phyloP scores from a whole-genome alignment of 2,329 filamentous ascomycete genomes.

The Epichloe aotearoae region DNA sequence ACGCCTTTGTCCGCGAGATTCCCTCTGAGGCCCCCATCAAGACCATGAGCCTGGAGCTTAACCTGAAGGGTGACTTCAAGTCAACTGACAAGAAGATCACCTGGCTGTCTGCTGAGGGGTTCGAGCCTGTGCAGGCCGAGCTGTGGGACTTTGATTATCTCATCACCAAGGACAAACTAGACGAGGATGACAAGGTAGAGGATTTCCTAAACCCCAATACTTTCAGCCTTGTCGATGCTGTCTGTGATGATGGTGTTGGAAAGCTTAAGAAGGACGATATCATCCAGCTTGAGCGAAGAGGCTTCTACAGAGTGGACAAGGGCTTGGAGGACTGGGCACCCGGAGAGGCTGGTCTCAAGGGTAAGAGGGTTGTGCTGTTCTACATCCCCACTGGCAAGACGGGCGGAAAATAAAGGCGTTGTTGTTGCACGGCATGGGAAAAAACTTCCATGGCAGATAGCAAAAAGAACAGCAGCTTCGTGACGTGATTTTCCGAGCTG shows the following conservation, averaged over 20 bases:
- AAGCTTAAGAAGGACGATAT: conserved; percentile 77
- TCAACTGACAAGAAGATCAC: conserved; percentile 94
- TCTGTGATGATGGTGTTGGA: conserved; percentile 70
- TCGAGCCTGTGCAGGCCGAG: conserved; percentile 68
- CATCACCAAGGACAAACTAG: conserved; percentile 87
- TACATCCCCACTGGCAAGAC: conserved; percentile 39
- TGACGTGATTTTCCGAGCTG: too few species aligned
- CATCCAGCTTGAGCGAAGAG: conserved; percentile 88
- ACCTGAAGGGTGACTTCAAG: conserved; percentile 87
- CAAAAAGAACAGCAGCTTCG: too few species aligned
- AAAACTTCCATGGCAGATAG: too few species aligned
- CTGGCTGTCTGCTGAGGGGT: conserved; percentile 67
- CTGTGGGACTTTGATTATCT: conserved; percentile 92
- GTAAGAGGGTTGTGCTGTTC: conserved; percentile 40
- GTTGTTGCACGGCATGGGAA: neutral
- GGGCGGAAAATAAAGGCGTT: conserved; percentile 8
- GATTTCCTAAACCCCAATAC: conserved; percentile 70
- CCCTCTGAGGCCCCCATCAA: conserved; percentile 47
- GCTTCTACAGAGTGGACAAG: conserved; percentile 79
- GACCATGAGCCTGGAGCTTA: conserved; percentile 66
- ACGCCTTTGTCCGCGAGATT: conserved; percentile 64
- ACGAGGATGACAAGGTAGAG: conserved; percentile 75
- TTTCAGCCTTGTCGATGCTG: conserved; percentile 57
- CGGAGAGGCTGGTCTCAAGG: conserved; percentile 34
- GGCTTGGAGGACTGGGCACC: conserved; percentile 35